Conservation (phyloP, 495 filamentous ascomycete species). For the Neurospora intermedia region DNA sequence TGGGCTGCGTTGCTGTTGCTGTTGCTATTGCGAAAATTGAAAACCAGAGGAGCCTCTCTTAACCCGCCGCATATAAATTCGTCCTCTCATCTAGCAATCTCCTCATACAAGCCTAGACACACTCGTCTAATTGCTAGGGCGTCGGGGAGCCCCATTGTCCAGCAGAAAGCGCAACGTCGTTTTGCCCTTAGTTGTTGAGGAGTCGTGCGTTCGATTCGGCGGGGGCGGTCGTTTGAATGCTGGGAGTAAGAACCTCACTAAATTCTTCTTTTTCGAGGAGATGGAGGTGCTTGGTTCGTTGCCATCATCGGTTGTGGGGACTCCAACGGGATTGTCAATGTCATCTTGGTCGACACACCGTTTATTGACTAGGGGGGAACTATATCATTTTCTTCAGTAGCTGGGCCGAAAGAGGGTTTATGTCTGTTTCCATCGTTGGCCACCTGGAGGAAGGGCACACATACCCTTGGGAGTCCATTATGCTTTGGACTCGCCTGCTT, state of each 20-base stretch:
- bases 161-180: background rate
- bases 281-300: background rate
- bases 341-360: background rate
- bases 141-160: background rate
- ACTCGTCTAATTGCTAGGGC: background rate
- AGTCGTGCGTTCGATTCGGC: no score
- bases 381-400: background rate
- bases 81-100: background rate
- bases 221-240: no score
- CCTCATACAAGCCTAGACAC: background rate
- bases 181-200: background rate
- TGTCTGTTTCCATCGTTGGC: background rate
- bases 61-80: no score
- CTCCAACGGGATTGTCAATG: background rate
- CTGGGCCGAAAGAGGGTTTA: background rate
- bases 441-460: background rate
- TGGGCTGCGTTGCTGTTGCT: background rate
- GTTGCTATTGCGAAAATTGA: no score
- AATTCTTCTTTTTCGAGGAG: background rate
- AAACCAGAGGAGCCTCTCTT: no score
- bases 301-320: background rate
- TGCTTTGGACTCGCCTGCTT: background rate
- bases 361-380: background rate
- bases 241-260: no score
- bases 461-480: background rate